Conservation (phyloP, 2,329 filamentous ascomycete genomes). For the Grosmannia clavigera region DNA sequence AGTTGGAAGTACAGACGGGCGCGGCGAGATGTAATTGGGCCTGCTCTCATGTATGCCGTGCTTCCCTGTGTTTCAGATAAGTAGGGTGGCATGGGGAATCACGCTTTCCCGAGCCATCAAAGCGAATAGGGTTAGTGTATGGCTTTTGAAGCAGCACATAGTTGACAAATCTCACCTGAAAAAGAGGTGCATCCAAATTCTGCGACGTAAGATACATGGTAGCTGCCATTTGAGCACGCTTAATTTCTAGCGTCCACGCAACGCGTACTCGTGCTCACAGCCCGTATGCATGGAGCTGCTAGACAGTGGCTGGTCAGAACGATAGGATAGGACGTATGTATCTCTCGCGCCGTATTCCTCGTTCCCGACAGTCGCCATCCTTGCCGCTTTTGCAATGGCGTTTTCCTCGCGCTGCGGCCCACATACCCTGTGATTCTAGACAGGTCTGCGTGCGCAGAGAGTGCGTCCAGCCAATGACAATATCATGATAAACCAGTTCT, state of each 20-base stretch:
- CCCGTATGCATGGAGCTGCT: neutral
- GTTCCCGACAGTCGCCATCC: neutral
- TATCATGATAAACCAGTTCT: neutral
- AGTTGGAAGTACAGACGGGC: neutral
- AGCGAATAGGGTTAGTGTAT: neutral
- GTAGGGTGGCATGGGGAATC: neutral
- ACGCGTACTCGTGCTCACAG: neutral
- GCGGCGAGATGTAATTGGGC: neutral
- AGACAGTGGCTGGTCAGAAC: neutral
- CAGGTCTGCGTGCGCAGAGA: neutral
- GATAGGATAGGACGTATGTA: neutral
- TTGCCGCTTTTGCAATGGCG: neutral
- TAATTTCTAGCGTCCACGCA: neutral
- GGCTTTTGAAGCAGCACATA: neutral
- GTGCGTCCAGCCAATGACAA: neutral
- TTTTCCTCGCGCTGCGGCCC: neutral
- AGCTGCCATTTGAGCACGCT: neutral
- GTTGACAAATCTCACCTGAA: neutral
- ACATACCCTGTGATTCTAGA: neutral
- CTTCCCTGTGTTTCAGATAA: constrained; percentile 1
- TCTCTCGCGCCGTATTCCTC: neutral
- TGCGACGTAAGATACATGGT: neutral
- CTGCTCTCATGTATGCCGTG: neutral
- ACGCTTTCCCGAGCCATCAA: neutral
- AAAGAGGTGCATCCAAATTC: neutral